Evolutionary conservation across 2,329 filamentous ascomycete genomes (phyloP).

Genomic region (Helicocarpus griseus): DNA sequence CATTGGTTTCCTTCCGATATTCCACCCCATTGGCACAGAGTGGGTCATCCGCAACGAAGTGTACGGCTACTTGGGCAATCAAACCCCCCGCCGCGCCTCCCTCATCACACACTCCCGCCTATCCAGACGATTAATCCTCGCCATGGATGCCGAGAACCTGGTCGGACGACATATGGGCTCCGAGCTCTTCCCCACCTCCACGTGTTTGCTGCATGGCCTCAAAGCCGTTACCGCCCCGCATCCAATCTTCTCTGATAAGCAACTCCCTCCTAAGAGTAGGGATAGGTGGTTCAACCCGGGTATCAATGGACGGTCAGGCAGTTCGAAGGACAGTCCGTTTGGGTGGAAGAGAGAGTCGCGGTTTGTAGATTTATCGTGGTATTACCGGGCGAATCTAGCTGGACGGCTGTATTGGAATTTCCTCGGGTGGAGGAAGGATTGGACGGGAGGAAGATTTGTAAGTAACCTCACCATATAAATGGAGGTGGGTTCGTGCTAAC

Average conservation of each 20-base stretch:
- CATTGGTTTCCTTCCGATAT: constrained; percentile 68
- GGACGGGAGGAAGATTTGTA: constrained; percentile 11
- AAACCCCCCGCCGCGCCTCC: constrained; percentile 62
- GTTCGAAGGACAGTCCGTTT: constrained; percentile 24
- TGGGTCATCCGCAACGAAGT: constrained; percentile 44
- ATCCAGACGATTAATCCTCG: constrained; percentile 60
- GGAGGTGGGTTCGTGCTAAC: not conserved
- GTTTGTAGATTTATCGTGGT: constrained; percentile 26
- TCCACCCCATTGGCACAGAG: constrained; percentile 61
- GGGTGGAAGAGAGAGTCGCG: constrained; percentile 25
- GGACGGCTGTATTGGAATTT: constrained; percentile 24
- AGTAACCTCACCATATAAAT: not conserved
- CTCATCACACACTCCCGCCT: constrained; percentile 68
- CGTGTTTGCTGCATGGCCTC: constrained; percentile 65
- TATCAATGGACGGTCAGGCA: constrained; percentile 22
- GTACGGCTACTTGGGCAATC: constrained; percentile 36
- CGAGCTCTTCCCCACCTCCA: constrained; percentile 68
- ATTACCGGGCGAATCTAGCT: constrained; percentile 24
- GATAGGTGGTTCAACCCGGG: constrained; percentile 25
- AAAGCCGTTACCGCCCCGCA: constrained; percentile 72
- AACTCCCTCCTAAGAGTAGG: constrained; percentile 42
- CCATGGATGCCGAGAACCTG: constrained; percentile 69
- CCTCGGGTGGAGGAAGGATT: constrained; percentile 22
- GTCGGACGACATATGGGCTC: constrained; percentile 66
- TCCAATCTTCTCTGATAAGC: constrained; percentile 68